Percentiles rank a stretch among this genome's conserved stretches.
phyloP scores from a whole-genome alignment of 495 filamentous ascomycete genomes.

The Trypethelium eluteriae region DNA sequence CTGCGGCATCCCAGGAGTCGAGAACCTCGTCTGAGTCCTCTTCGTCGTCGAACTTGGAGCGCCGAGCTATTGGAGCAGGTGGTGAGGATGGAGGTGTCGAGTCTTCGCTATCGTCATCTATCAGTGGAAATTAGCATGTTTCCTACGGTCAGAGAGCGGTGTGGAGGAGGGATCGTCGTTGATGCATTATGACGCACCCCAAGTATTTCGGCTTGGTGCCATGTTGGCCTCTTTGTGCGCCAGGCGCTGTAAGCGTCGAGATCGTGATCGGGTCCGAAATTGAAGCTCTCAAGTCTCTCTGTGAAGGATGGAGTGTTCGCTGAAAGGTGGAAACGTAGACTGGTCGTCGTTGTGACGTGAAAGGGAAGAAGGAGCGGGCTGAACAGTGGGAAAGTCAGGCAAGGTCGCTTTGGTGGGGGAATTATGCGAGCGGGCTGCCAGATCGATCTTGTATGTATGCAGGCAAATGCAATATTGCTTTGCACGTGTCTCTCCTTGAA shows the following conservation, averaged over 20 bases:
- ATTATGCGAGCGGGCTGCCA: background rate
- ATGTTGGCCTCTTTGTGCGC: slow-evolving; percentile 10
- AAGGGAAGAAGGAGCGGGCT: background rate
- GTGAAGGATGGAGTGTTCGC: background rate
- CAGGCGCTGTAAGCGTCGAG: background rate
- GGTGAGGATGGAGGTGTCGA: slow-evolving; percentile 55
- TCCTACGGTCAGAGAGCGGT: background rate
- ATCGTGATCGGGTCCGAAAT: background rate
- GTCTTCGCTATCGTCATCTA: slow-evolving; percentile 64
- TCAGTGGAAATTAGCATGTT: background rate
- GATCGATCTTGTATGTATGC: too few relatives aligned
- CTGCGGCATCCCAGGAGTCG: slow-evolving; percentile 94
- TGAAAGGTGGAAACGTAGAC: background rate
- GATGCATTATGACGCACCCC: slow-evolving; percentile 11
- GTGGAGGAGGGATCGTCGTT: background rate
- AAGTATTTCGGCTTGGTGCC: slow-evolving; percentile 12
- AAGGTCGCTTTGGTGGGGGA: background rate
- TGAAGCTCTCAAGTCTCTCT: background rate
- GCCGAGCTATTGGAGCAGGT: slow-evolving; percentile 46
- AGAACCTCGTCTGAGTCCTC: slow-evolving; percentile 86
- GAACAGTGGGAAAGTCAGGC: background rate
- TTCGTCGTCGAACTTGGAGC: slow-evolving; percentile 84
- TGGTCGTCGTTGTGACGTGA: background rate
- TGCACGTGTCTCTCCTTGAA: too few relatives aligned
- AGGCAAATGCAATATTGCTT: too few relatives aligned